Percentiles rank a stretch among this genome's conserved stretches.
These are phyloP conservation scores for Ceratocystis colombiana DNA, from an alignment of 2,329 filamentous ascomycete genomes.

Conservation along the genomic window DNA sequence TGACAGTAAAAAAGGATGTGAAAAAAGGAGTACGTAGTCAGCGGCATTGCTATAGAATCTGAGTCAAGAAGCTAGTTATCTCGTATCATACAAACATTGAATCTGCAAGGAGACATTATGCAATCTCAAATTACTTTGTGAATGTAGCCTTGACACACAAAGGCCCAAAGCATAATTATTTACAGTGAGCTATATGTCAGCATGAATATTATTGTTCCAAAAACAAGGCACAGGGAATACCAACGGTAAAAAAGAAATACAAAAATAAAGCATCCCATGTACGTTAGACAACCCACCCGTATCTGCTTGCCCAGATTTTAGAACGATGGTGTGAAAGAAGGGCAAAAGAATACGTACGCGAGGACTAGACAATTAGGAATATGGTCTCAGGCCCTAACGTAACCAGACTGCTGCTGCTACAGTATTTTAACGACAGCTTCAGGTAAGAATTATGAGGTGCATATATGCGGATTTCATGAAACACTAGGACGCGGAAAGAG, in stretches of 20 bases:
- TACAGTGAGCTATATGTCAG: neutral
- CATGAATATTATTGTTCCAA: neutral
- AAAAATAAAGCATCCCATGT: neutral
- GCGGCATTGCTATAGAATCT: neutral
- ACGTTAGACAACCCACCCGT: too few species aligned
- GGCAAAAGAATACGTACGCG: too few species aligned
- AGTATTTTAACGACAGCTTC: neutral
- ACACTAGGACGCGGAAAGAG: slow-evolving; percentile 2
- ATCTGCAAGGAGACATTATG: slow-evolving; percentile 6
- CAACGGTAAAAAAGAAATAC: neutral
- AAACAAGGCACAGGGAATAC: neutral
- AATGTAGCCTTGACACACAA: neutral
- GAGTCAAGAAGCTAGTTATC: neutral
- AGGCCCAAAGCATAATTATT: neutral
- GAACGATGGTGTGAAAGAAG: too few species aligned
- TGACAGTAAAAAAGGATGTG: neutral
- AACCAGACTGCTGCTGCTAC: neutral
- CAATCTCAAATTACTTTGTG: neutral
- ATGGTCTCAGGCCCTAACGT: neutral
- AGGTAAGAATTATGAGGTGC: slow-evolving; percentile 2
- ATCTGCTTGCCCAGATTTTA: too few species aligned
- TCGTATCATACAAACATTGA: slow-evolving; percentile 4
- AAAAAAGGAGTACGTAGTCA: neutral
- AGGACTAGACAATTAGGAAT: too few species aligned
- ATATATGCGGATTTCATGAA: slow-evolving; percentile 7